These are phyloP conservation scores for Lodderomyces margitis DNA, from an alignment of 1,139 yeast species.

Conservation along the genomic window DNA sequence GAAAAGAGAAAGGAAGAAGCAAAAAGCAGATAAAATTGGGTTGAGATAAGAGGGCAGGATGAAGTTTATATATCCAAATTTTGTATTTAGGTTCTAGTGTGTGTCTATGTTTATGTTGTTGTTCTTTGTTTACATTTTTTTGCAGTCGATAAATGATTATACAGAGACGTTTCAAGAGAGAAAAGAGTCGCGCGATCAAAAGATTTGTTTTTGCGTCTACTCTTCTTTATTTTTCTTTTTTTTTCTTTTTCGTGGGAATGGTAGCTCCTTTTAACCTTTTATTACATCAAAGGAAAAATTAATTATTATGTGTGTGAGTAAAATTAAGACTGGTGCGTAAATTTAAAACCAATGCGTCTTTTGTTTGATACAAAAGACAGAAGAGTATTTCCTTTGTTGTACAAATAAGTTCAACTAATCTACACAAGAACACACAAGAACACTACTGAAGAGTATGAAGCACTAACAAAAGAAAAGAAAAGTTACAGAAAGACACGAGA, in stretches of 20 bases:
- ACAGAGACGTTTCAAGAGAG: too few species aligned
- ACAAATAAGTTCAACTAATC: neutral
- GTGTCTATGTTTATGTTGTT: too few species aligned
- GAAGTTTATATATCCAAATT: neutral
- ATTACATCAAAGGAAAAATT: neutral
- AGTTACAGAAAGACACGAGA: conserved; percentile 1
- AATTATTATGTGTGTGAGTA: neutral
- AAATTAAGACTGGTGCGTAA: conserved; percentile 2
- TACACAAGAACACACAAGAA: too few species aligned
- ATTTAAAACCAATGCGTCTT: conserved; percentile 1
- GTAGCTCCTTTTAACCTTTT: neutral
- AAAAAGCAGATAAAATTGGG: neutral
- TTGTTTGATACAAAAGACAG: neutral
- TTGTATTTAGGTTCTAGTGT: too few species aligned
- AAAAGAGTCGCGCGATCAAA: neutral
- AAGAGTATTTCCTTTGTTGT: conserved; percentile 1
- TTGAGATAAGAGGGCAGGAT: neutral
- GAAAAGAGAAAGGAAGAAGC: neutral
- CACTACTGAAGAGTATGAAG: neutral
- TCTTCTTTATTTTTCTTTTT: too few species aligned
- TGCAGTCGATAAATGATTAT: too few species aligned
- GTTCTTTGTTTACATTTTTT: conserved; percentile 1
- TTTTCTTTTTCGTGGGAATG: too few species aligned
- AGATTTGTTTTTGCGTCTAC: too few species aligned
- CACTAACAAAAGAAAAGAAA: neutral